Percentiles rank a stretch among this genome's conserved stretches.
These are phyloP conservation scores for Cucurbita ficifolia DNA, from an alignment of 306 rosid genomes.

Conservation along the genomic window DNA sequence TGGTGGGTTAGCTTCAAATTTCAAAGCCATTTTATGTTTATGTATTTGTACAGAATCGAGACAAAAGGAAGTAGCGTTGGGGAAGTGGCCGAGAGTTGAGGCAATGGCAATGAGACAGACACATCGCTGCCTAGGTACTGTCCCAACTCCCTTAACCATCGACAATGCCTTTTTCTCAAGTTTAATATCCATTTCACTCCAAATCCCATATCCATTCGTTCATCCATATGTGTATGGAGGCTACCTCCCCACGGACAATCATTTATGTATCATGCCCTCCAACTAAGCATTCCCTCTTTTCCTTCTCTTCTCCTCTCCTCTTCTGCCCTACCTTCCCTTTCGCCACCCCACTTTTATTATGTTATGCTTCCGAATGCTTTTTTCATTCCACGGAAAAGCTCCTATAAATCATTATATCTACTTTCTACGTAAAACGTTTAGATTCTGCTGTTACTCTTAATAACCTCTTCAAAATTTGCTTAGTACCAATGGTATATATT, in stretches of 20 bases:
- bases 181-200: not conserved
- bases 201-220: not conserved
- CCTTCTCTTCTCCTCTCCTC: not conserved
- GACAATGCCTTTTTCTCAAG: not conserved
- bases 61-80: not conserved
- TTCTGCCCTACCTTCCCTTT: not conserved
- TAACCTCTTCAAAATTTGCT: no score
- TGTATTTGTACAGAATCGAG: no score
- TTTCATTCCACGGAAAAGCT: not conserved
- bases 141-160: not conserved
- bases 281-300: slow-evolving; percentile 13
- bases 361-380: not conserved
- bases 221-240: not conserved
- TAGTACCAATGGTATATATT: no score
- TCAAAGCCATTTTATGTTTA: not conserved
- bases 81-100: not conserved
- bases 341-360: not conserved
- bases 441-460: no score
- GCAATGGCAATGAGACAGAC: not conserved
- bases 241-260: slow-evolving; percentile 14
- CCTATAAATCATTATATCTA: not conserved
- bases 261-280: slow-evolving; percentile 28
- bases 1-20: slow-evolving; percentile 7
- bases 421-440: not conserved
- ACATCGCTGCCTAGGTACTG: not conserved